These are phyloP conservation scores for Xylariaceae sp. DNA, from an alignment of 2,329 filamentous ascomycete genomes.

Conservation along the genomic window DNA sequence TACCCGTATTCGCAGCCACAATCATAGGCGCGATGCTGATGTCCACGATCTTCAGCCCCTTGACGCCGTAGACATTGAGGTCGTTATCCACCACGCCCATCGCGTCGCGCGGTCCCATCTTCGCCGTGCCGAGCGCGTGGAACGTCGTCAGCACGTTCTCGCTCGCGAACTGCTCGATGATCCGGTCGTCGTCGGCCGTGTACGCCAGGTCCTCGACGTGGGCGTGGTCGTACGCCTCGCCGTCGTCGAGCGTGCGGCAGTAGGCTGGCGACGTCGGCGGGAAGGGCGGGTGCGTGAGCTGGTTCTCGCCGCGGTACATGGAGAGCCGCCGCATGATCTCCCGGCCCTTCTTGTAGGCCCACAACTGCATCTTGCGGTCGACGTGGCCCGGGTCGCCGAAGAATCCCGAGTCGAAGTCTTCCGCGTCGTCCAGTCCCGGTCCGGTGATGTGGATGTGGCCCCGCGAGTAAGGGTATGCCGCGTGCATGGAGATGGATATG, in stretches of 20 bases:
- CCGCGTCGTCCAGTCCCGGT: constrained; percentile 34
- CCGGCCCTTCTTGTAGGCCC: constrained; percentile 61
- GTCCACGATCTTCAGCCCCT: constrained; percentile 37
- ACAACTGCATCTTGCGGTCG: constrained; percentile 55
- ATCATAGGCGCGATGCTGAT: constrained; percentile 33
- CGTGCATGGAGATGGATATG: constrained; percentile 45
- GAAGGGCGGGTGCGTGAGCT: constrained; percentile 41
- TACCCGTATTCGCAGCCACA: constrained; percentile 42
- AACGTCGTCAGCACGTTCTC: constrained; percentile 37
- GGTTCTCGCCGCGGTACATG: constrained; percentile 44
- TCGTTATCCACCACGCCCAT: constrained; percentile 38
- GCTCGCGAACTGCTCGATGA: constrained; percentile 39
- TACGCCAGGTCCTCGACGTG: constrained; percentile 42
- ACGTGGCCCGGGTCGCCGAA: constrained; percentile 43
- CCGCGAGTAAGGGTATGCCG: constrained; percentile 54
- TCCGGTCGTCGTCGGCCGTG: constrained; percentile 40
- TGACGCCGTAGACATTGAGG: constrained; percentile 38
- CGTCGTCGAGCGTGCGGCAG: constrained; percentile 1
- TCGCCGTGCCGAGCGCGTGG: constrained; percentile 39
- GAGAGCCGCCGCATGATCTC: constrained; percentile 53
- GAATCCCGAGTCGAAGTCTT: constrained; percentile 54
- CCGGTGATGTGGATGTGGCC: constrained; percentile 55
- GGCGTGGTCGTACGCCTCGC: constrained; percentile 7
- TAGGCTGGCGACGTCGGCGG: constrained; percentile 36
- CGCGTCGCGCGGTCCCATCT: constrained; percentile 37